phyloP scores from a whole-genome alignment of 164 flowering plant genomes.

The Stephania japonica region DNA sequence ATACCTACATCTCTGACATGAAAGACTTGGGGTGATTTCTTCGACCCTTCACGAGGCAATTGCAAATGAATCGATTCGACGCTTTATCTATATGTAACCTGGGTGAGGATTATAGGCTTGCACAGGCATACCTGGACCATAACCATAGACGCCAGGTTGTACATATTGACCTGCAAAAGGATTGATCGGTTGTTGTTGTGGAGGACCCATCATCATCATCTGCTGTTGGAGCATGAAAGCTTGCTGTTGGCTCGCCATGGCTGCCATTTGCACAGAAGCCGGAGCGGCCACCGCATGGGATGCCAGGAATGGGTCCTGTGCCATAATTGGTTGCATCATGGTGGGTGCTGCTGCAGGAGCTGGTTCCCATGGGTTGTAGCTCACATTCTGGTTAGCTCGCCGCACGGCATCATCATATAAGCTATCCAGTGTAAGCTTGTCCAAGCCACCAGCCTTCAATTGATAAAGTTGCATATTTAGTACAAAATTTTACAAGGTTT shows the following conservation, averaged over 20 bases:
- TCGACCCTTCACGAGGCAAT: neutral
- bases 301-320: slow-evolving; percentile 67
- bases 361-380: slow-evolving; percentile 84
- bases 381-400: slow-evolving; percentile 50
- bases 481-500: neutral
- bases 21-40: neutral
- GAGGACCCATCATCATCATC: slow-evolving; percentile 51
- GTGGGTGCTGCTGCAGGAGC: slow-evolving; percentile 34
- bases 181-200: slow-evolving; percentile 41
- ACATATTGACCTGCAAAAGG: slow-evolving; percentile 54
- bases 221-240: slow-evolving; percentile 52
- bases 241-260: slow-evolving; percentile 67
- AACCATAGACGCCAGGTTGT: slow-evolving; percentile 34
- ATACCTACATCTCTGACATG: neutral
- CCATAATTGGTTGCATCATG: slow-evolving; percentile 38
- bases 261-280: slow-evolving; percentile 56
- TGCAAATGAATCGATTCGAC: neutral
- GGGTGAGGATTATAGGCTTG: slow-evolving; percentile 61
- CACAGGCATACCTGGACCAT: slow-evolving; percentile 52
- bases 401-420: slow-evolving; percentile 76
- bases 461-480: neutral
- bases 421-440: slow-evolving; percentile 73
- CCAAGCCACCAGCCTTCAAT: slow-evolving; percentile 77
- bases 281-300: slow-evolving; percentile 53
- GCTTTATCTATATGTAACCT: slow-evolving; percentile 38